Conservation (phyloP, 176 grass and related monocot species). For the Phoenix dactylifera region DNA sequence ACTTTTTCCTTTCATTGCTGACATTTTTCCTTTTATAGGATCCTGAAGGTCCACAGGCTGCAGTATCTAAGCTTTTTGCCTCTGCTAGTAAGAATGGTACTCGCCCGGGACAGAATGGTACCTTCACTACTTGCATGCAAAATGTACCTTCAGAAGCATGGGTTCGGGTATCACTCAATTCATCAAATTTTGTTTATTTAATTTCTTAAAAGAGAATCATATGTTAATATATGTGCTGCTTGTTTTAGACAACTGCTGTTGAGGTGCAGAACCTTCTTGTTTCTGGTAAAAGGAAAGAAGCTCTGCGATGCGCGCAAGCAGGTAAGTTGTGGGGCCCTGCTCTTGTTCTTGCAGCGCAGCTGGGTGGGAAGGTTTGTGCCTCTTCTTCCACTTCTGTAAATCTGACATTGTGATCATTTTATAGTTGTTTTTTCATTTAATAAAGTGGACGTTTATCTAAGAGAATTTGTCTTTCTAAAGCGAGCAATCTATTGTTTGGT, state of each 20-base stretch:
- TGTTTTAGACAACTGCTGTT: slow-evolving; percentile 68
- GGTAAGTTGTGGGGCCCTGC: slow-evolving; percentile 97
- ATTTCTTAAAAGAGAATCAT: no score
- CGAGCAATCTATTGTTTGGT: not conserved
- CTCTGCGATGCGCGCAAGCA: slow-evolving; percentile 75
- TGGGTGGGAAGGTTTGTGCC: slow-evolving; percentile 67
- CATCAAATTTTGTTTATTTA: no score
- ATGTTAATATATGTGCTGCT: not conserved
- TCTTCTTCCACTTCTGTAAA: not conserved
- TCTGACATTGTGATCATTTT: not conserved
- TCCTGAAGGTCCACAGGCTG: slow-evolving; percentile 71
- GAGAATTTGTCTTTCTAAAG: no score
- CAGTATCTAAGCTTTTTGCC: slow-evolving; percentile 83
- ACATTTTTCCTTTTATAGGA: slow-evolving; percentile 34
- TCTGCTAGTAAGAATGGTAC: slow-evolving; percentile 41
- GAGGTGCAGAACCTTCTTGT: slow-evolving; percentile 93
- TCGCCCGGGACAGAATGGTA: slow-evolving; percentile 23
- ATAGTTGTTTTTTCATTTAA: no score
- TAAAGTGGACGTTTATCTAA: no score
- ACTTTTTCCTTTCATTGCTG: no score
- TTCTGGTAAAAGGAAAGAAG: slow-evolving; percentile 86
- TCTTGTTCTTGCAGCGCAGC: slow-evolving; percentile 81
- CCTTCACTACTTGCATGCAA: slow-evolving; percentile 42
- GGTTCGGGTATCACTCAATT: slow-evolving; percentile 48
- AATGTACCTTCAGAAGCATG: slow-evolving; percentile 67